Evolutionary conservation across 345 rosid genomes (phyloP).

Genomic region (Noccaea bulbosa): DNA sequence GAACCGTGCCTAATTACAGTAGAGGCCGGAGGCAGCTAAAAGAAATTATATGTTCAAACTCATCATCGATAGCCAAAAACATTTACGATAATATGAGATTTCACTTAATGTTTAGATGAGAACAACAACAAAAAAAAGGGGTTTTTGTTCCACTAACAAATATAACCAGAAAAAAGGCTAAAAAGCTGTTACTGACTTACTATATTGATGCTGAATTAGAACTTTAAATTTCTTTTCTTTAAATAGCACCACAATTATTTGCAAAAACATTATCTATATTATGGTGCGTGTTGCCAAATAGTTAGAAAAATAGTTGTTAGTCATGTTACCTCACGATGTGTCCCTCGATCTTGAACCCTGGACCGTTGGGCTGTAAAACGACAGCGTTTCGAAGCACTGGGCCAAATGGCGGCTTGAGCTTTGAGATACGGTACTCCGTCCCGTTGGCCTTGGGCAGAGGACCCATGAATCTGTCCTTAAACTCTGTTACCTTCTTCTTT

Average conservation of each 20-base stretch:
- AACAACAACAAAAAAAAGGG: too few relatives aligned
- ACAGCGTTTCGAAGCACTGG: constrained; percentile 52
- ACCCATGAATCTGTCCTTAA: constrained; percentile 48
- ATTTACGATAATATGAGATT: too few relatives aligned
- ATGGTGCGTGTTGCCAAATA: neutral
- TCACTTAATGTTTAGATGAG: too few relatives aligned
- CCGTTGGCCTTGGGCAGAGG: constrained; percentile 70
- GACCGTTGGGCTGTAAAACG: constrained; percentile 61
- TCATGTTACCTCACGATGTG: constrained; percentile 48
- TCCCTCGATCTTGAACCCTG: constrained; percentile 55
- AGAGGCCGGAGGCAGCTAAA: too few relatives aligned
- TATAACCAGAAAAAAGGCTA: too few relatives aligned
- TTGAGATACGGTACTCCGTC: constrained; percentile 56
- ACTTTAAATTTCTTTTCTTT: neutral
- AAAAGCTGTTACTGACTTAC: neutral
- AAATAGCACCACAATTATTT: neutral
- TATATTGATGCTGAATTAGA: neutral
- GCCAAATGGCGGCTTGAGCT: constrained; percentile 31
- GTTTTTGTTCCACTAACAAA: too few relatives aligned
- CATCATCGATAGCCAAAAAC: too few relatives aligned
- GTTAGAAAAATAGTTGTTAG: neutral
- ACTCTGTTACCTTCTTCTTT: constrained; percentile 52
- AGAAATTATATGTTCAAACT: too few relatives aligned
- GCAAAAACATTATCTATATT: neutral
- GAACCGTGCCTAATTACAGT: too few relatives aligned